A percentile compares a stretch with the other conserved stretches of the same genome.
phyloP scores from a whole-genome alignment of 495 filamentous ascomycete species.

The Terfezia claveryi region DNA sequence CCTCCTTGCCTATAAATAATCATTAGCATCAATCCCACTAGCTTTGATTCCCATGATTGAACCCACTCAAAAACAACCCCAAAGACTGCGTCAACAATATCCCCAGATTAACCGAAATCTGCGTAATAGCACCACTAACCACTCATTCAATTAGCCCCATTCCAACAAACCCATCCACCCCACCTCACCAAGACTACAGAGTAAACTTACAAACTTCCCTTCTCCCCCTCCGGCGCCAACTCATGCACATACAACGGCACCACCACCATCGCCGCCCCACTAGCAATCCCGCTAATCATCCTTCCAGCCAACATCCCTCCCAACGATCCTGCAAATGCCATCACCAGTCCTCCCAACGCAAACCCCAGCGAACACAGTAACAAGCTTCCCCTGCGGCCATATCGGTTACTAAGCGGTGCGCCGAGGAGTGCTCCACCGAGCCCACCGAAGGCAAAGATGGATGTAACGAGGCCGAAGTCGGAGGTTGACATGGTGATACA shows the following conservation, averaged over 20 bases:
- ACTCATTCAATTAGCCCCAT: not conserved
- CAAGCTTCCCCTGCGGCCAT: slow-evolving; percentile 53
- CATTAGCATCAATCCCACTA: not conserved
- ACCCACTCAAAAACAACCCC: slow-evolving; percentile 62
- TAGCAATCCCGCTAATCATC: slow-evolving; percentile 58
- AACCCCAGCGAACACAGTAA: slow-evolving; percentile 53
- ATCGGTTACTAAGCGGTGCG: slow-evolving; percentile 46
- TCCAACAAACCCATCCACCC: not conserved
- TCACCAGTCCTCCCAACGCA: slow-evolving; percentile 48
- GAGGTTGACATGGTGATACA: slow-evolving; percentile 1
- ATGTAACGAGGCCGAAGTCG: slow-evolving; percentile 36
- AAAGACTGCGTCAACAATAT: slow-evolving; percentile 66
- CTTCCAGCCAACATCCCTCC: slow-evolving; percentile 46
- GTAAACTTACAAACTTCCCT: slow-evolving; percentile 45
- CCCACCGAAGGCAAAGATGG: slow-evolving; percentile 80
- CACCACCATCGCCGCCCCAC: slow-evolving; percentile 74
- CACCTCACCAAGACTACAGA: not conserved
- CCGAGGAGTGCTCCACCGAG: slow-evolving; percentile 59
- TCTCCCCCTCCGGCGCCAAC: slow-evolving; percentile 52
- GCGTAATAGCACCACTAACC: slow-evolving; percentile 58
- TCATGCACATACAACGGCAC: slow-evolving; percentile 92
- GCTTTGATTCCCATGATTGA: not conserved
- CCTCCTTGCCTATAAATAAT: slow-evolving; percentile 21
- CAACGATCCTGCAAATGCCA: slow-evolving; percentile 48
- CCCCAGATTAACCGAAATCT: slow-evolving; percentile 84